Evolutionary conservation across 179 eudicot species (phyloP), one percentile per base, ranked within the genome.

Genomic region (Silene noctiflora): DNA sequence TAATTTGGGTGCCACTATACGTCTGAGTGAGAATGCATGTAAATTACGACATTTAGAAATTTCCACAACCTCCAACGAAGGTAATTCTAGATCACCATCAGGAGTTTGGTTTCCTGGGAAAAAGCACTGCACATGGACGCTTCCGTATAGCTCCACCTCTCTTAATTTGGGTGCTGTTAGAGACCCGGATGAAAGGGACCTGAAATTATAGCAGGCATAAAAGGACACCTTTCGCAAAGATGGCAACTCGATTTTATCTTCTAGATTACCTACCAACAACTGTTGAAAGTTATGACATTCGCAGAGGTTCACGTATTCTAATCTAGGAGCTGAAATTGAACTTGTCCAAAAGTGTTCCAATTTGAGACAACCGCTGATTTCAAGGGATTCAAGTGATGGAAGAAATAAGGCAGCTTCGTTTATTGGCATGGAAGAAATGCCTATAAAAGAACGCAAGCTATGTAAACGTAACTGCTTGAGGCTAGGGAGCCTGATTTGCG

Each of bases 381-480:
- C 21, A n/a, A 58, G 62, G 1, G 21, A 58, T 4, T 61, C 66
- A 61, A 61, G 66, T 61, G 66, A 22, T 61, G 66, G 66, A 61
- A 61, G 66, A 22, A 9, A 16, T 61, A 61, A 61, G 33, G 31
- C 2, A 4, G 66, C 66, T 61, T 61, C 33, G 12, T 3, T 21
- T 2, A 6, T 22, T 11, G 31, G 66, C 12, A 22, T 20, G 66
- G 66, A 61, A 19, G 33, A 61, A 61, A 61, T 19, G 12, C 66
- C 24, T 61, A 1, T 20, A 61, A 0, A 20, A 11, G 29, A 21
- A 6, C 3, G 4, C 66, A 61, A 22, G 0, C 11, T 0, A 0
- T 1, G 1, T 61, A 61, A 61, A 20, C 4, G 14, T 22, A 61
- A 61, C 13, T 11, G 27, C 14, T 9, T 61, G 66, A 61, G 66